These are phyloP conservation scores for Aspergillus sojae DNA, from an alignment of 2,329 filamentous ascomycete genomes.

Conservation along the genomic window DNA sequence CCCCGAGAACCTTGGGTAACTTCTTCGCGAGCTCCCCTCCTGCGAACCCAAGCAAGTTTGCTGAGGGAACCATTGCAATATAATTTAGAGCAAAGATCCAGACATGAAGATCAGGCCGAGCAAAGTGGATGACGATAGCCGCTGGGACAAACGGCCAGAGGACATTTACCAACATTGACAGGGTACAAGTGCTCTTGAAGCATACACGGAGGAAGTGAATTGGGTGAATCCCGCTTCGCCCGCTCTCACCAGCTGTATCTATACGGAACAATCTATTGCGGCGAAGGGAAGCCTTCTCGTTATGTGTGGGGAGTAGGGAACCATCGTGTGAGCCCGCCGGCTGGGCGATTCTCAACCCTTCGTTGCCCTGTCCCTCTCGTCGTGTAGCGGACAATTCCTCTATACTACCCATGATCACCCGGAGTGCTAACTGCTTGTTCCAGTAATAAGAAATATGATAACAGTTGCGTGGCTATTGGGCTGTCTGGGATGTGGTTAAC, in stretches of 20 bases:
- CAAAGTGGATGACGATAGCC: constrained; percentile 67
- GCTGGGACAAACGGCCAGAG: constrained; percentile 76
- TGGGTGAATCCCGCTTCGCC: constrained; percentile 66
- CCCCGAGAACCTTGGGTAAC: constrained; percentile 67
- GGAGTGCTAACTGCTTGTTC: not conserved
- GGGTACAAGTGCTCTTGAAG: constrained; percentile 64
- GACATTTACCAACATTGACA: constrained; percentile 68
- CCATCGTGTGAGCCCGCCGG: constrained; percentile 19
- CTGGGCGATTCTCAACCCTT: constrained; percentile 13
- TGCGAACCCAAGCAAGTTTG: constrained; percentile 75
- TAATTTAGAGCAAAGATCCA: constrained; percentile 72
- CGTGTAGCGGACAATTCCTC: constrained; percentile 8
- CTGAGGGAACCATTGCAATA: constrained; percentile 75
- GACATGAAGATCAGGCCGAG: constrained; percentile 59
- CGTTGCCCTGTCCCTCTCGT: constrained; percentile 9
- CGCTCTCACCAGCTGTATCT: constrained; percentile 63
- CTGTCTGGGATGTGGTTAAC: too few relatives aligned
- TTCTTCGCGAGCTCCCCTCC: constrained; percentile 73
- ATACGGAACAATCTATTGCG: constrained; percentile 36
- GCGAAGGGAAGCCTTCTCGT: constrained; percentile 20
- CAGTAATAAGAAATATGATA: not conserved
- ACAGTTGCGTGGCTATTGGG: not conserved
- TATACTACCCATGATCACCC: not conserved
- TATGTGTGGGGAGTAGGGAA: constrained; percentile 31
- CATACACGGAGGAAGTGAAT: constrained; percentile 65